phyloP scores from a whole-genome alignment of 2,329 filamentous ascomycete genomes.

The Nectriaceae sp. region DNA sequence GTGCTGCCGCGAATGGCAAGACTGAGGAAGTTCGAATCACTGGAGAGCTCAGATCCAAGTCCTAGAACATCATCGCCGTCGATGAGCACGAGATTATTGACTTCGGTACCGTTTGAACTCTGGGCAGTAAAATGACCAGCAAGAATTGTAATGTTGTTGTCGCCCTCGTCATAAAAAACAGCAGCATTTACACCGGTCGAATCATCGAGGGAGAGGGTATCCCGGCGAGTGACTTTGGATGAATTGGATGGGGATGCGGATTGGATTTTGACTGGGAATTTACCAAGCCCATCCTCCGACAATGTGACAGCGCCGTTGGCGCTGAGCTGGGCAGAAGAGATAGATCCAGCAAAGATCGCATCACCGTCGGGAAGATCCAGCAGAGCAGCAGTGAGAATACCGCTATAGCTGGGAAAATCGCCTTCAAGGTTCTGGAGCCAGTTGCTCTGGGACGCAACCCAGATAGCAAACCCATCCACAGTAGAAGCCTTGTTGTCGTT shows the following conservation, averaged over 20 bases:
- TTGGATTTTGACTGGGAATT: conserved; percentile 59
- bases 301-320: conserved; percentile 74
- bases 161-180: conserved; percentile 70
- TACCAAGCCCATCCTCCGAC: conserved; percentile 51
- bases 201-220: conserved; percentile 39
- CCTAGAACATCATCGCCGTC: conserved; percentile 78
- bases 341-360: conserved; percentile 79
- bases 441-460: conserved; percentile 82
- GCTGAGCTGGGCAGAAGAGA: conserved; percentile 73
- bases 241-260: conserved; percentile 30
- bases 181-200: conserved; percentile 74
- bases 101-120: conserved; percentile 65
- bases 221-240: conserved; percentile 48
- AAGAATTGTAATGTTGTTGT: conserved; percentile 80
- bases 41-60: conserved; percentile 64
- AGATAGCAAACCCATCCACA: conserved; percentile 81
- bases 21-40: conserved; percentile 74
- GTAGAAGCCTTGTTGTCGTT: conserved; percentile 60
- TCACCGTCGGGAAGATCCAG: conserved; percentile 64
- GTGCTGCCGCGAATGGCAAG: conserved; percentile 67
- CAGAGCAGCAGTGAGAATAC: conserved; percentile 69
- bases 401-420: conserved; percentile 66
- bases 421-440: conserved; percentile 83
- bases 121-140: conserved; percentile 82
- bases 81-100: conserved; percentile 82